Base-by-base conservation (phyloP, 805 yeast genomes). In the Myxozyma melibiosi region DNA sequence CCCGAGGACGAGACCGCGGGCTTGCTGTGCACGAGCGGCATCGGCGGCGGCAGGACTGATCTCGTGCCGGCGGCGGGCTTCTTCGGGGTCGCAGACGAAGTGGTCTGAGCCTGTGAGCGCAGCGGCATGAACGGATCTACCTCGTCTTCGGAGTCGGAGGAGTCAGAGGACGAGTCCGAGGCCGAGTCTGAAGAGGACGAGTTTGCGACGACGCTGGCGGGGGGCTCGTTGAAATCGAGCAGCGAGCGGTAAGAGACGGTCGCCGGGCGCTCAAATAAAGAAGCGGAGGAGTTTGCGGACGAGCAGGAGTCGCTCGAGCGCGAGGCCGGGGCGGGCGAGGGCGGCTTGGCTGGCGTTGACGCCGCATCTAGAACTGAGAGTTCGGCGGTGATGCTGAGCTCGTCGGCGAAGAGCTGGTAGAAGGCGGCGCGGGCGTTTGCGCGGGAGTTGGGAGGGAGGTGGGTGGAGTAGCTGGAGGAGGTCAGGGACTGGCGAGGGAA, bases 331-430 rank as follows among this genome's bases (percentile, higher is more conserved):
- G 25, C 24, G 48, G 30, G 35, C 43, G 30, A n/a, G 24, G 51
- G 56, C 22, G 56, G 56, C 41, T 40, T 39, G 6, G 51, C 56
- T 18, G 51, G 51, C 14, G 55, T 25, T 7, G 52, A 50, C 24
- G 48, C 48, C 18, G 57, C 43, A 34, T 44, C 57, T 24, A 39
- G 27, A 33, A 33, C 25, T 25, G 59, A 40, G 18, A 57, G 35
- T 51, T 57, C 61, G 8, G 57, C 57, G 3, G 50, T 44, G 25
- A 58, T 39, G 22, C 57, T 54, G 24, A 42, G 20, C 30, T 53
- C 56, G 49, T 50, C 45, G 27, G 42, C 61, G 42, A 59, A 57
- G 34, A 59, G 58, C 53, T 44, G 43, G 46, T 57, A 59, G 62
- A 59, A 59, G 5, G 48, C 24, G 14, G 56, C 38, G 2, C 62